Conservation (phyloP, 1,284 basidiomycete species). For the Rhodotorula sp. region DNA sequence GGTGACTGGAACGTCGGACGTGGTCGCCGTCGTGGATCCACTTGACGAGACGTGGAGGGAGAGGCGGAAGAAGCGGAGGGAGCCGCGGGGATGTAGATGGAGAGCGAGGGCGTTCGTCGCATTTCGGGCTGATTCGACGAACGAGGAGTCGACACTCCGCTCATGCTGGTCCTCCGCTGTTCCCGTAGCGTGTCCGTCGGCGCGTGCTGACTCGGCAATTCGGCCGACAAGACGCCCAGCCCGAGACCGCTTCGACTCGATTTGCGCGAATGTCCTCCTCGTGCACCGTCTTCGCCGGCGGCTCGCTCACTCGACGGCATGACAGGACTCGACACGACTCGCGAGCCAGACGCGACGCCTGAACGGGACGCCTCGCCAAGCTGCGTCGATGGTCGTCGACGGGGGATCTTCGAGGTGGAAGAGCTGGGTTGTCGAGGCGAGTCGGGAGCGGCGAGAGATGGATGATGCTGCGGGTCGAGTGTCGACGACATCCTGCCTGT, state of each 20-base stretch:
- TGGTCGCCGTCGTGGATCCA: no score
- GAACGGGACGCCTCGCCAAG: neutral
- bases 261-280: no score
- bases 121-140: neutral
- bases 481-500: neutral
- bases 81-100: slow-evolving; percentile 4
- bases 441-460: neutral
- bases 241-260: no score
- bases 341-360: no score
- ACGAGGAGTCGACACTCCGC: neutral
- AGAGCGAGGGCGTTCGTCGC: slow-evolving; percentile 3
- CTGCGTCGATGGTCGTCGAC: slow-evolving; percentile 6
- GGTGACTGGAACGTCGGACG: no score
- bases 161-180: neutral
- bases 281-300: no score
- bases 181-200: neutral
- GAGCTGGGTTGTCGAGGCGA: neutral
- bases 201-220: neutral
- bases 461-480: neutral
- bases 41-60: neutral
- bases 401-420: slow-evolving; percentile 10
- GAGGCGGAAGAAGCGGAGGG: neutral
- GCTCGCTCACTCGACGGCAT: no score
- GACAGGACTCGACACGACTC: no score
- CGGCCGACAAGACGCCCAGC: no score